These are phyloP conservation scores for Lignosus rhinocerotis DNA, from an alignment of 1,284 basidiomycete genomes.

Conservation along the genomic window DNA sequence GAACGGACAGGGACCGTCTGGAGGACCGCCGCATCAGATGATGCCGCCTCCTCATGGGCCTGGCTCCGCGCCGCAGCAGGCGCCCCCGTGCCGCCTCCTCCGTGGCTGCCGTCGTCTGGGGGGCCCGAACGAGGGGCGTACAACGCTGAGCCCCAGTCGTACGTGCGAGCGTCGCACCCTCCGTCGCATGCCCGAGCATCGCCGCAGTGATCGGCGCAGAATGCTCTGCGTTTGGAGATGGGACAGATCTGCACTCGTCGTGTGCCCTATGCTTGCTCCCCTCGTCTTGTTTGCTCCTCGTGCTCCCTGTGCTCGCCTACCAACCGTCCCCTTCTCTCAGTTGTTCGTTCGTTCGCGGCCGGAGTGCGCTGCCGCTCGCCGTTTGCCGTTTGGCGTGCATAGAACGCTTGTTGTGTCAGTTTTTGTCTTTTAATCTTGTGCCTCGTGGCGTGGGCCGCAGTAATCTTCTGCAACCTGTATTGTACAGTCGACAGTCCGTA, in stretches of 20 bases:
- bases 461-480: not conserved
- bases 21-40: slow-evolving; percentile 47
- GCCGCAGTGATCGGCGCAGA: slow-evolving; percentile 33
- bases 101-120: slow-evolving; percentile 44
- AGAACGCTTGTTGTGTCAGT: not conserved
- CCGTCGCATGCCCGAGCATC: slow-evolving; percentile 42
- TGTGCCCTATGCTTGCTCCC: not conserved
- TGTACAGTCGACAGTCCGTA: slow-evolving; percentile 1
- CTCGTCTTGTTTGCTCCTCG: not conserved
- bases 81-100: slow-evolving; percentile 42
- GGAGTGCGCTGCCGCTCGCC: not conserved
- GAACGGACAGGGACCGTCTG: slow-evolving; percentile 18
- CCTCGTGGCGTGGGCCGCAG: not conserved
- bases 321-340: no score
- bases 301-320: not conserved
- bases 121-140: slow-evolving; percentile 35
- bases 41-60: slow-evolving; percentile 29
- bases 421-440: slow-evolving; percentile 9
- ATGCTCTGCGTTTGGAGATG: not conserved
- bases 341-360: not conserved
- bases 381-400: not conserved
- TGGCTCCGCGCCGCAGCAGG: slow-evolving; percentile 28
- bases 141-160: slow-evolving; percentile 56
- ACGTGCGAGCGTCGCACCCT: slow-evolving; percentile 54
- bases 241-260: not conserved